A percentile compares a stretch with the other conserved stretches of the same genome.
Evolutionary conservation across 257 asterid genomes (phyloP).

Genomic region (Nicotiana tabacum): DNA sequence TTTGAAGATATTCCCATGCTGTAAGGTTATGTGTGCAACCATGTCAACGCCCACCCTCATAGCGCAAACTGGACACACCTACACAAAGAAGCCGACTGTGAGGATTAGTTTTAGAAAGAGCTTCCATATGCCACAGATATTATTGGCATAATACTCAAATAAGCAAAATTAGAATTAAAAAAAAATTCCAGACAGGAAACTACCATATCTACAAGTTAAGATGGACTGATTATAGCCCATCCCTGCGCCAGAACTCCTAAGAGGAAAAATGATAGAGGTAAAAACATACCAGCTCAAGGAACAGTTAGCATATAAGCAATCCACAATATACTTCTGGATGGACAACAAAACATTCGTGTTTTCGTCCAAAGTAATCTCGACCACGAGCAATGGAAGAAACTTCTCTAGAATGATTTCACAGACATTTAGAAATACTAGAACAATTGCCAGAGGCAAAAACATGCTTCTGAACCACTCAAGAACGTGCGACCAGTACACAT

Average conservation of each 20-base stretch:
- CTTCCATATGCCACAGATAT: not conserved
- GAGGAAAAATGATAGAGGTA: not conserved
- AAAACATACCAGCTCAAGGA: not conserved
- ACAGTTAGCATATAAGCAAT: not conserved
- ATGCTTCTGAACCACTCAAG: not conserved
- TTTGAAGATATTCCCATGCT: conserved; percentile 77
- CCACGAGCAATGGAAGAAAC: not conserved
- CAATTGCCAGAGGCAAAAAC: not conserved
- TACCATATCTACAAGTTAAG: not conserved
- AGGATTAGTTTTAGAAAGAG: not conserved
- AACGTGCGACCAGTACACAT: not conserved
- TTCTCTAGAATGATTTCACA: not conserved
- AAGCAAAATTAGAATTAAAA: not conserved
- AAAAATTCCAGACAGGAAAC: not conserved
- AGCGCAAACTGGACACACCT: conserved; percentile 94
- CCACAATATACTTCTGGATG: not conserved
- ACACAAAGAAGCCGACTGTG: conserved; percentile 22
- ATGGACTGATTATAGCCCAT: not conserved
- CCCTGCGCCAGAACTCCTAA: not conserved
- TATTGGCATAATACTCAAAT: not conserved
- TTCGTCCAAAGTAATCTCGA: not conserved
- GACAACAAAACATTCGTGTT: not conserved
- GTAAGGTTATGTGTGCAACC: conserved; percentile 94
- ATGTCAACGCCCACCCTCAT: conserved; percentile 91
- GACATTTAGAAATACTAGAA: not conserved